Base-by-base conservation (phyloP, 768 basidiomycete genomes). In the Tricholoma bakamatsutake region DNA sequence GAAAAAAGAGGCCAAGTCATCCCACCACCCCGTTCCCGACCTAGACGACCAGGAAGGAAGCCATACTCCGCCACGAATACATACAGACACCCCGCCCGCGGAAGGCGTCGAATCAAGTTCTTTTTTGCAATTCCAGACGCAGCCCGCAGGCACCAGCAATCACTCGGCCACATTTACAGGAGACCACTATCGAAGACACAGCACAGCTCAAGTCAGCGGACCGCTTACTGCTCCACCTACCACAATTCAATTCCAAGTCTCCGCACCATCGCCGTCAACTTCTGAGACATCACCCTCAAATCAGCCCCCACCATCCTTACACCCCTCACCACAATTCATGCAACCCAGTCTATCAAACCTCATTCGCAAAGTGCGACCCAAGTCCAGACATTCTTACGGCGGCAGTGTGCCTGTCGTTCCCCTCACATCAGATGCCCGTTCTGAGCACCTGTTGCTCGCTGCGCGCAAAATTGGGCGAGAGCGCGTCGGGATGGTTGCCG, bases 371-470 rank as follows among this genome's bases (percentile, higher is more conserved):
- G 13, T 45, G 12, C 34, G 21, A 24, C 50, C 59, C 27, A 59
- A 57, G 55, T 35, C 57, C 61, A 64, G 67, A 55, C 66, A 66
- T 50, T 31, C 56, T 21, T 50, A 59, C 55, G 48, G 55, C 28
- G 34, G 52, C 18, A 40, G 51, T 42, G 62, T 65, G 31, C 68
- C 62, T 0, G 65, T 65, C 4, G 62, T 62, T 34, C 65, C 79
- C 39, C 56, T 79, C 43, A 66, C 76, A 58, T 71, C 84, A 1
- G 89, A 91, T 58, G 89, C 88, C 4, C 79, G 85, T 46, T 75
- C 78, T 0, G 88, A 90, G 61, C 87, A 87, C 61, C 70, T 90
- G 10, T 73, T 91, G 1, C 71, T 87, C 11, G 88, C 88, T 3
- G 84, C 87, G 8, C 80, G 86, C n/a, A 83, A 73, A 52, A 75